Evolutionary conservation across 2,329 filamentous ascomycete species (phyloP).

Genomic region (Fusarium haematococcum): DNA sequence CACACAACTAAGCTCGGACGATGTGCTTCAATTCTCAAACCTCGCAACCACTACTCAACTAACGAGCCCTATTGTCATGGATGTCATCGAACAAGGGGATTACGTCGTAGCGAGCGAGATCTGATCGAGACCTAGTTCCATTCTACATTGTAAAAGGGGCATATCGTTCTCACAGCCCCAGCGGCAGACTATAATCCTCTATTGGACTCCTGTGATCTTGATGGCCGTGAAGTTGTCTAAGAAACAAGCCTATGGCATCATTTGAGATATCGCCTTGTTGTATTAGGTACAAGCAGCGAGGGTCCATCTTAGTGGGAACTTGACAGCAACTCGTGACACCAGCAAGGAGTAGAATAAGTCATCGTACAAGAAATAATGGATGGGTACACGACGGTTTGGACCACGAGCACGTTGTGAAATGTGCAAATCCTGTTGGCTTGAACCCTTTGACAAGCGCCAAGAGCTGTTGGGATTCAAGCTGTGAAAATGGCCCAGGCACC

Average conservation of each 20-base stretch:
- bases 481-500: not conserved
- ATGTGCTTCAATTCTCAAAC: not conserved
- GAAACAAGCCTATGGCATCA: too few relatives aligned
- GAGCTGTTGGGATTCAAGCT: too few relatives aligned
- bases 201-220: not conserved
- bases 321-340: not conserved
- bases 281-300: too few relatives aligned
- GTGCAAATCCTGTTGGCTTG: not conserved
- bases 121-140: not conserved
- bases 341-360: not conserved
- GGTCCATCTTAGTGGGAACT: not conserved
- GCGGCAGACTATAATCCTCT: not conserved
- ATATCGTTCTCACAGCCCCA: not conserved
- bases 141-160: not conserved
- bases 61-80: not conserved
- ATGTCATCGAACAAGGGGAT: not conserved
- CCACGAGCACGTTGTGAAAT: not conserved
- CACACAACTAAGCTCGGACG: not conserved
- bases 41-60: not conserved
- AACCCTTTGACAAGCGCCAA: too few relatives aligned
- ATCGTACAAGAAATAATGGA: not conserved
- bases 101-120: not conserved
- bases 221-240: not conserved
- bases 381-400: not conserved
- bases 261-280: too few relatives aligned